Evolutionary conservation across 768 basidiomycete genomes (phyloP), one percentile per base, ranked within the genome.

Genomic region (Collybia nuda): DNA sequence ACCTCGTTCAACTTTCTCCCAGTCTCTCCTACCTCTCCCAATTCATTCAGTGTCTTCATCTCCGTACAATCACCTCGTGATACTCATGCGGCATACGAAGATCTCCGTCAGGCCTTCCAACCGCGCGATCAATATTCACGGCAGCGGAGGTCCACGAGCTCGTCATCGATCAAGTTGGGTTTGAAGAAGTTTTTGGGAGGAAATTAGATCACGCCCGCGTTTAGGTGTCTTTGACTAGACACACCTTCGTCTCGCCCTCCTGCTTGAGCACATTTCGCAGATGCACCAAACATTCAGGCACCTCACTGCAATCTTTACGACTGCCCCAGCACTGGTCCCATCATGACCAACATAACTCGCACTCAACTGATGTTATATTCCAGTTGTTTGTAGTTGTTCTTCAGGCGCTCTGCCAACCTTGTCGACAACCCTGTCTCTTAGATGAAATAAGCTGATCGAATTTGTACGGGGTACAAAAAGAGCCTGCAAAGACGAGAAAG

Each of bases 11-110:
- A 61, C 47, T 58, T 65, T 51, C 32, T 32, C 14, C 56, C 65
- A 36, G 56, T 65, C n/a, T 62, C 61, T 35, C 53, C 62, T 12
- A 53, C 60, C 18, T 54, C 59, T 18, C 55, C 61, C 1, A 63
- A 64, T 49, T 52, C 62, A 40, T 72, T 74, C 63, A 58, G 56
- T 59, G 59, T 74, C 58, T 72, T 73, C 54, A 62, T 67, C 44
- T 58, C 61, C 17, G 56, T 67, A 19, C 67, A 70, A 37, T 68
- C 66, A 3, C 71, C 74, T 21, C 71, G 74, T 36, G 70, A 75
- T 40, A 61, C 66, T 3, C 67, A 74, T 52, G 54, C 62, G 40
- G 67, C 68, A 54, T 75, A 71, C 55, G 65, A 69, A 41, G 70
- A 74, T 54, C 61, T 76, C 48, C 66, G 70, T 18, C 67, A 64